Evolutionary conservation across 1,139 yeast species (phyloP), one percentile per base, ranked within the genome.

Genomic region (Wickerhamomyces sp.): DNA sequence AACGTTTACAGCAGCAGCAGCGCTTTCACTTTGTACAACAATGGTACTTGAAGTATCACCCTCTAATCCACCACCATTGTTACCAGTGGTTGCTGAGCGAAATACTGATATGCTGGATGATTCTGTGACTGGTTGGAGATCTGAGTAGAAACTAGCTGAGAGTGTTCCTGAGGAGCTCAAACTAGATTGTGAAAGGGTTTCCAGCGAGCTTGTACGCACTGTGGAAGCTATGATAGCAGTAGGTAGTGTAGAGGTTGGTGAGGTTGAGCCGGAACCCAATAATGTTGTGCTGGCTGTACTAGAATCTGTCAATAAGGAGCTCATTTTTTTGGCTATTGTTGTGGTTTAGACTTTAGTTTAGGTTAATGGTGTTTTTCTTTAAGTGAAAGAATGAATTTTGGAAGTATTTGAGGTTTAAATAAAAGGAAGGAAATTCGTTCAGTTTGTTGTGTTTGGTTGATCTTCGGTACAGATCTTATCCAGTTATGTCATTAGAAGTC

Each of bases 91-190:
- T 21, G 45, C 36, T n/a, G 44, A 36, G 5, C 44, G 40, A 4
- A 39, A 32, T 7, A 28, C 38, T 7, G 21, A 5, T 4, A 49
- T 35, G 21, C 47, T 44, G 16, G 54, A 49, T 2, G 49, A 36
- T 33, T 50, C 55, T n/a, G 56, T 53, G 14, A 51, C 34, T n/a
- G 36, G 42, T 19, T 46, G 43, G 3, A 53, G 40, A 30, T 49
- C 36, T 8, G 57, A 45, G 39, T 53, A 53, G 42, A 53, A 53
- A n/a, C 48, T 44, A 5, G 54, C 42, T 6, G 36, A 40, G 15
- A 18, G 17, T 18, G 28, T 20, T 12, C 27, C 27, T 5, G 27
- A 24, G 10, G 24, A 7, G 27, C 13, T 24, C 13, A 14, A 5
- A 12, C 27, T 24, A 12, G 27, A 7, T 24, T 5, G 10, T 13